phyloP scores from a whole-genome alignment of 2,329 filamentous ascomycete genomes.

The Claviceps monticola region DNA sequence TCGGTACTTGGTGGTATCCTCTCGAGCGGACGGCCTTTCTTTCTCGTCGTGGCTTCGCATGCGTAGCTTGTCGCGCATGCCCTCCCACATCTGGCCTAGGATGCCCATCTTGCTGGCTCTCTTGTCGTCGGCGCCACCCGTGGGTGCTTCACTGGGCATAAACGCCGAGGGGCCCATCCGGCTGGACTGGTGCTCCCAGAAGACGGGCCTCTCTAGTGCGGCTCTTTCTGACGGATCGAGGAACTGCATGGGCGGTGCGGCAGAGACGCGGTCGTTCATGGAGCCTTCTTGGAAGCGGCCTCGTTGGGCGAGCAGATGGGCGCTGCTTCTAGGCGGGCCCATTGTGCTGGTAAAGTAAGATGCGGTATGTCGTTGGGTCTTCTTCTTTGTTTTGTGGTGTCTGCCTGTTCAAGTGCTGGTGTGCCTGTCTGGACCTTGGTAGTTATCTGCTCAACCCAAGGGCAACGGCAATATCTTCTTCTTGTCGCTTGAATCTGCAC shows the following conservation, averaged over 20 bases:
- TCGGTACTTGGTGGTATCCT: neutral
- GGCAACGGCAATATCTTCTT: too few relatives aligned
- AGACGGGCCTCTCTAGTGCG: slow-evolving; percentile 16
- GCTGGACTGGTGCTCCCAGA: neutral
- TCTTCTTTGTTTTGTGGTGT: neutral
- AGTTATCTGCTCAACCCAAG: too few relatives aligned
- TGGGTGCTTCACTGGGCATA: slow-evolving; percentile 4
- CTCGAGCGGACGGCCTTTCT: neutral
- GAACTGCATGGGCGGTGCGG: slow-evolving; percentile 55
- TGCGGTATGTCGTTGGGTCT: neutral
- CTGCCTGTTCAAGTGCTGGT: neutral
- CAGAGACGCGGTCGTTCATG: slow-evolving; percentile 70
- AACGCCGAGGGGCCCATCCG: neutral
- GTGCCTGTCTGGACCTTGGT: neutral
- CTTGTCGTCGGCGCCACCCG: neutral
- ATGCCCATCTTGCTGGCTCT: slow-evolving; percentile 13
- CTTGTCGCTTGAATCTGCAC: too few relatives aligned
- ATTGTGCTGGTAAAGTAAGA: slow-evolving; percentile 7
- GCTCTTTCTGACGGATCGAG: slow-evolving; percentile 29
- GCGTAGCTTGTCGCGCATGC: slow-evolving; percentile 20
- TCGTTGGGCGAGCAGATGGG: slow-evolving; percentile 14
- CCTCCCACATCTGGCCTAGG: slow-evolving; percentile 25
- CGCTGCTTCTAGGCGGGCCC: slow-evolving; percentile 16
- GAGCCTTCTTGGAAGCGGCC: slow-evolving; percentile 63
- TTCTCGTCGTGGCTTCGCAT: slow-evolving; percentile 16